A percentile compares a stretch with the other conserved stretches of the same genome.
Evolutionary conservation across 2,329 filamentous ascomycete species (phyloP).

Genomic region (Diaporthe longicolla): DNA sequence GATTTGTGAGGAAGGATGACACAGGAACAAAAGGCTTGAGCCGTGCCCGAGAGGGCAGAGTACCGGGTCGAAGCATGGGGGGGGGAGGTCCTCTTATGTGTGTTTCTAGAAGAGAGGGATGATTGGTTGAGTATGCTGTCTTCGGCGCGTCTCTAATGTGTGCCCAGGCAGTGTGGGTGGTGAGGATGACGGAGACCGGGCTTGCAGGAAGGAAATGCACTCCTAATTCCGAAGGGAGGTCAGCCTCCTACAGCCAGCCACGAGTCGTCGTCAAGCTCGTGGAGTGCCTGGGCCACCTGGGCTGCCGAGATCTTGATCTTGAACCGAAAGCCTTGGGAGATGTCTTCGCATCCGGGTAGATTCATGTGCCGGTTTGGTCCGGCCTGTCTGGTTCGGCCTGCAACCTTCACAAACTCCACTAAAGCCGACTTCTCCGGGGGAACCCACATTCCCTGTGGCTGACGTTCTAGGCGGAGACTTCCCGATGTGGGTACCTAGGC

Average conservation of each 20-base stretch:
- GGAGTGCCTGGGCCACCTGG: background rate
- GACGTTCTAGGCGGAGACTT: background rate
- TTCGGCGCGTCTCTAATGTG: background rate
- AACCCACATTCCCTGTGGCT: background rate
- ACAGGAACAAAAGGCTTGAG: conserved; percentile 13
- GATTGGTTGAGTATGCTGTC: conserved; percentile 2
- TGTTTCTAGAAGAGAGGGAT: background rate
- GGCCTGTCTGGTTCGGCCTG: background rate
- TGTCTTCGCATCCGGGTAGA: conserved; percentile 3
- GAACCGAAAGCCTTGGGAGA: background rate
- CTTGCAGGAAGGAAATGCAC: background rate
- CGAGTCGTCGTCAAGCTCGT: conserved; percentile 15
- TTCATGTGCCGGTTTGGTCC: background rate
- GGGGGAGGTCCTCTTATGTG: conserved; percentile 4
- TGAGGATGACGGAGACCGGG: background rate
- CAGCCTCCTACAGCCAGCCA: background rate
- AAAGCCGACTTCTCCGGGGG: conserved; percentile 8
- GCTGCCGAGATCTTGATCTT: background rate
- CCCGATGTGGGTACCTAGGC: background rate
- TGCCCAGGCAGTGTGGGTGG: background rate
- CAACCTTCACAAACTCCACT: background rate
- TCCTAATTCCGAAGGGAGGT: conserved; percentile 9
- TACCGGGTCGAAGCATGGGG: background rate
- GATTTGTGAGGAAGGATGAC: background rate
- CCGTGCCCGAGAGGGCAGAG: conserved; percentile 18